phyloP scores from a whole-genome alignment of 768 basidiomycete species.

The Hydnomerulius pinastri region DNA sequence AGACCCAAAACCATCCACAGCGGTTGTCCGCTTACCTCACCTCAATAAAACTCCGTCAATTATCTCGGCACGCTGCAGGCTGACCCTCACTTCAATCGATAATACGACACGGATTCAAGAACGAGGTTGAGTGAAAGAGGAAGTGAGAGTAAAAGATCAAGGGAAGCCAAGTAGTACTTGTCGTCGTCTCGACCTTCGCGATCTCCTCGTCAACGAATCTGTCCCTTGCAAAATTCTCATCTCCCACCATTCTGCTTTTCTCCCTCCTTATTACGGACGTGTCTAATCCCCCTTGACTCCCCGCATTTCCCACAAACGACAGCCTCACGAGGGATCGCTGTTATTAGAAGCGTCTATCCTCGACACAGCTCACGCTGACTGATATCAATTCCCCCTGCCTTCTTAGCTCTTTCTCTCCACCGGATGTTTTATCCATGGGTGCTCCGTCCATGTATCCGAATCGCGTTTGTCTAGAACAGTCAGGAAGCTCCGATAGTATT shows the following conservation, averaged over 20 bases:
- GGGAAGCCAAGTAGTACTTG: neutral
- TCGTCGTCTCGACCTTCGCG: neutral
- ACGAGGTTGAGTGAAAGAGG: neutral
- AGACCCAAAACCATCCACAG: neutral
- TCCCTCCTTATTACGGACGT: constrained; percentile 3
- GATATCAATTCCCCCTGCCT: neutral
- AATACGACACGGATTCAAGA: neutral
- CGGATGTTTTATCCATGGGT: neutral
- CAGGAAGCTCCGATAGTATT: too few species aligned
- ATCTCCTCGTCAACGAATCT: neutral
- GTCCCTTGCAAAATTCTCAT: neutral
- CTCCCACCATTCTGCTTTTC: neutral
- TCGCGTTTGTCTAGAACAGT: neutral
- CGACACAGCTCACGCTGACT: neutral
- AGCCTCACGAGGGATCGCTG: neutral
- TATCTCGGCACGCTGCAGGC: neutral
- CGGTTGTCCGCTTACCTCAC: constrained; percentile 21
- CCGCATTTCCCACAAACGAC: constrained; percentile 9
- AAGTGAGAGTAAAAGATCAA: neutral
- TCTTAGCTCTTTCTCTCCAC: neutral
- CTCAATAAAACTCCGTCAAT: constrained; percentile 7
- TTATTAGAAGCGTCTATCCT: neutral
- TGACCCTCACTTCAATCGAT: neutral
- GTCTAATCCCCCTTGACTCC: neutral
- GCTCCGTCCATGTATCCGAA: neutral